Evolutionary conservation across 805 yeast genomes (phyloP), one percentile per base, ranked within the genome.

Genomic region (Cyberlindnera mrakii): DNA sequence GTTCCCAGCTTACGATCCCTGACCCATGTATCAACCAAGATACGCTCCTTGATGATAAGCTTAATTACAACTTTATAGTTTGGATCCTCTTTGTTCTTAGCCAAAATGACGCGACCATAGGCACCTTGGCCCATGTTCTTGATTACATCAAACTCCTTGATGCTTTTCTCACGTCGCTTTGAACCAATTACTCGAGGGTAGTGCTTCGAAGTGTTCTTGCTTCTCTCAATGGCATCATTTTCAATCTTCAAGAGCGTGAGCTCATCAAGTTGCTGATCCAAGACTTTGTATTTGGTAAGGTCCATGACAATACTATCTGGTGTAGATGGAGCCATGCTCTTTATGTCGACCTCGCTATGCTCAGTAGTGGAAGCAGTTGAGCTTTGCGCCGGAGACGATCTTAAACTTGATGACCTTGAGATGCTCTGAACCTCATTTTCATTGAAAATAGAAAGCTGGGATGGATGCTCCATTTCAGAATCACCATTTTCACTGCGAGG

Each of bases 21-120:
- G 3, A 89, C 96, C 99, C 99, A 93, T 0, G 98, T 89, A 61
- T 93, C 99, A 10, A 93, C 96, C 55, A 93, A 69, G 54, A 93
- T 93, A 45, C 96, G 75, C 53, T 88, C 96, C 57, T 93, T 93
- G 59, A 86, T 85, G 39, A 93, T 93, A 53, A 95, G 80, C 62
- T 93, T 93, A 45, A 90, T 77, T 15, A 93, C 86, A 33, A 88
- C 82, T 47, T 72, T 75, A 59, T 85, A 82, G 2, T 64, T 64
- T 0, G 76, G 72, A 52, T 85, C 88, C 23, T 72, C 69, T 37
- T 74, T 76, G 56, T 82, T 85, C 59, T 75, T 75, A 4, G 86
- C 93, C 19, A 87, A 71, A 20, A 87, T 82, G 16, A 93, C 99
- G 58, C 87, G 86, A 11, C 99, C 99, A 58, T 93, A 93, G 0